Evolutionary conservation across 2,329 filamentous ascomycete genomes (phyloP).

Genomic region (Blastomyces silverae): DNA sequence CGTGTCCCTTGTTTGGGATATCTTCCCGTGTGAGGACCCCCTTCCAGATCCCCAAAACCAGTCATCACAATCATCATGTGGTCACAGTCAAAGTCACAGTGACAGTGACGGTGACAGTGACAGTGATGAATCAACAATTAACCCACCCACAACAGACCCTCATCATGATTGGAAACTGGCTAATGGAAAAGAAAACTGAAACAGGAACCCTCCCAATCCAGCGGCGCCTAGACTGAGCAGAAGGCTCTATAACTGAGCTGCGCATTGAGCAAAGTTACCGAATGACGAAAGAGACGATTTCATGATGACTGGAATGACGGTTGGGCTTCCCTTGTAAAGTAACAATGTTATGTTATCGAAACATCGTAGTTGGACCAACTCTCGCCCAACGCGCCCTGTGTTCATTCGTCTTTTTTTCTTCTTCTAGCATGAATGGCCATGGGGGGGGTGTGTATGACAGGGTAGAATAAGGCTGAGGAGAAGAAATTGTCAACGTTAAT

Average conservation of each 20-base stretch:
- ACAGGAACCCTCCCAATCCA: neutral
- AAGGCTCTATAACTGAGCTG: too few relatives aligned
- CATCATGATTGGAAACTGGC: too few relatives aligned
- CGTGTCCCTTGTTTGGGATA: too few relatives aligned
- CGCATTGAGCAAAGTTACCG: neutral
- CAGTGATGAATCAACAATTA: neutral
- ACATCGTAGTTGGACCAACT: neutral
- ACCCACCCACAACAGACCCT: neutral
- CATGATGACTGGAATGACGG: neutral
- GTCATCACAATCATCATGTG: neutral
- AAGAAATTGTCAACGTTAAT: too few relatives aligned
- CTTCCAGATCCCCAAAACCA: neutral
- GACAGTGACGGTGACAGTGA: neutral
- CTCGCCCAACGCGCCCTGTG: neutral
- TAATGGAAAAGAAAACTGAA: too few relatives aligned
- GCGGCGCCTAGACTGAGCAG: too few relatives aligned
- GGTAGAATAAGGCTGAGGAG: too few relatives aligned
- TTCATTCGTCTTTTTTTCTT: too few relatives aligned
- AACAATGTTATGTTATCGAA: neutral
- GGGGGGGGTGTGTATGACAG: too few relatives aligned
- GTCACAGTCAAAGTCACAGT: neutral
- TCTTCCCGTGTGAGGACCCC: neutral
- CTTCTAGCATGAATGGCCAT: too few relatives aligned
- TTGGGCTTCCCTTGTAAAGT: neutral
- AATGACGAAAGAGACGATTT: neutral